A percentile compares a stretch with the other conserved stretches of the same genome.
These are phyloP conservation scores for Annulohypoxylon truncatum DNA, from an alignment of 2,329 filamentous ascomycete genomes.

Conservation along the genomic window DNA sequence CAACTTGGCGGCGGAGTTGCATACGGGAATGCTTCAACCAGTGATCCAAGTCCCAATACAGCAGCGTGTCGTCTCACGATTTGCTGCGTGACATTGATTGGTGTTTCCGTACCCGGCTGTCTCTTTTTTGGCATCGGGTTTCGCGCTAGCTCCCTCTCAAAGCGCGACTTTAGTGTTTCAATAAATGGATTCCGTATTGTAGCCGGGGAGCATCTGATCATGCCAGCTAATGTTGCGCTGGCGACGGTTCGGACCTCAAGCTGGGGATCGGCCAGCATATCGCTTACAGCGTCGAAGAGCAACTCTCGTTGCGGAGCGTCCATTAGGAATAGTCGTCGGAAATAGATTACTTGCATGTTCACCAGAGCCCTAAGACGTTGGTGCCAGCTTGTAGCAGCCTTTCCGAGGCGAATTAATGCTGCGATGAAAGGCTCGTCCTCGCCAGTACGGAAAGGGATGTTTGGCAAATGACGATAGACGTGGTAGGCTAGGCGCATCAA, in stretches of 20 bases:
- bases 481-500: conserved; percentile 94
- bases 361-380: conserved; percentile 93
- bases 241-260: conserved; percentile 94
- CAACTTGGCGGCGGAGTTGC: conserved; percentile 89
- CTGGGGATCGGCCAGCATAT: conserved; percentile 92
- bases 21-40: conserved; percentile 97
- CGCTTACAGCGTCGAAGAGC: conserved; percentile 91
- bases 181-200: conserved; percentile 83
- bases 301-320: conserved; percentile 77
- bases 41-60: conserved; percentile 87
- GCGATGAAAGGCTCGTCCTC: conserved; percentile 88
- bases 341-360: conserved; percentile 99
- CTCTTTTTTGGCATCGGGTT: conserved; percentile 89
- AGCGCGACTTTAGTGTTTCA: conserved; percentile 78
- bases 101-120: conserved; percentile 73
- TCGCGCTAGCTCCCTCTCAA: conserved; percentile 78
- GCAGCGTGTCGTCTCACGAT: conserved; percentile 88
- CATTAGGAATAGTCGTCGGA: conserved; percentile 92
- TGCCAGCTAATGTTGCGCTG: conserved; percentile 91
- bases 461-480: conserved; percentile 95
- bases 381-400: conserved; percentile 88
- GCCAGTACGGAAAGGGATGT: conserved; percentile 89
- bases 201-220: conserved; percentile 95
- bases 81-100: conserved; percentile 77
- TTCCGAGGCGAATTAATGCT: conserved; percentile 88